Base-by-base conservation (phyloP, 164 flowering plant species). In the Piper betle region DNA sequence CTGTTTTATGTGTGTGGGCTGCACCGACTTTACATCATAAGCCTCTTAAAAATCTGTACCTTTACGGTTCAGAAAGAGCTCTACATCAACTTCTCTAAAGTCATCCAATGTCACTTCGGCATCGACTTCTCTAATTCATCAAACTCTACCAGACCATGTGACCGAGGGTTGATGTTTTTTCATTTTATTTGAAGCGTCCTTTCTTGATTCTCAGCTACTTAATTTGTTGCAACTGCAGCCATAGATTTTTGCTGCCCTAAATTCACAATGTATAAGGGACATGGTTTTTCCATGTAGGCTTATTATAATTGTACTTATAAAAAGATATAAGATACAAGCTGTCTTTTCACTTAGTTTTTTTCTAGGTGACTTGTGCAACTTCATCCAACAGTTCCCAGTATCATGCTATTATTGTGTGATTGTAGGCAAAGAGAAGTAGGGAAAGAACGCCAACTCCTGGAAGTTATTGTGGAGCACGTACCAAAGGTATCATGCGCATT, bases 361-460 rank as follows among this genome's bases (percentile, higher is more conserved):
- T 15, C 13, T 12, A 0, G 25, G 8, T 55, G 37, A 5, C 33
- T 9, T 33, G 11, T 8, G 6, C 13, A 25, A 25, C 16, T 6
- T 25, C 37, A 25, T 0, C 12, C 11, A 55, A 11, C 43, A 2
- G 37, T 56, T 43, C 48, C 10, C 59, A n/a, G n/a, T 37, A 68
- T 40, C 38, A 59, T 2, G 63, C 37, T 60, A 58, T 57, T 52
- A 48, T 46, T 55, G 33, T 72, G 16, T 58, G n/a, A 65, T 37
- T 72, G 62, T 72, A 85, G 87, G 85, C 91, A 64, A 79, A 78
- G 70, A 73, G 91, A 64, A 75, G 39, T 19, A 78, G 87, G 52
- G 85, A 84, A 18, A 74, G 91, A 77, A 81, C 87, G 43, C 87
- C 85, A 52, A 85, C 91, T 58, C 87, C 84, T 1, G 85, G 91